Base-by-base conservation (phyloP, 768 basidiomycete species). In the Auricularia auricula-judae region DNA sequence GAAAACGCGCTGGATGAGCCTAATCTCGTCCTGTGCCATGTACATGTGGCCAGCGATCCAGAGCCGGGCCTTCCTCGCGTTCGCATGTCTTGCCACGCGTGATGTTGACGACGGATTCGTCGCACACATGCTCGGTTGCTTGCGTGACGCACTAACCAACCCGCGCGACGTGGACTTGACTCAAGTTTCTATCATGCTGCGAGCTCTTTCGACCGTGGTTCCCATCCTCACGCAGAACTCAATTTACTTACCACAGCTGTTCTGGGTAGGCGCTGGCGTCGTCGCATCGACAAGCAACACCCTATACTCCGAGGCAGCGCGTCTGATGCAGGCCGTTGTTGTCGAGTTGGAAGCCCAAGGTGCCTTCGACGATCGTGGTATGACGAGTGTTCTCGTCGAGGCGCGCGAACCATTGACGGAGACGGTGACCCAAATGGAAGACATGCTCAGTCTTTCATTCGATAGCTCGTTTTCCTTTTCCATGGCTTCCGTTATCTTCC, bases 31-130 rank as follows among this genome's bases (percentile, higher is more conserved):
- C 1, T 90, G 89, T 0, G 92, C 93, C 23, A 95, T 96, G 77
- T 94, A 96, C 70, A 82, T 88, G 60, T 91, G 89, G 3, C 88
- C 91, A 0, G 86, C 88, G 1, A 83, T 93, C 23, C 94, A 96
- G 71, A 86, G 88, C 36, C 86, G 91, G 11, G 89, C 92, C 0
- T 96, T 95, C 73, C 83, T 90, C 39, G 85, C 88, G 3, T 81
- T 96, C 8, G 90, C 89, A 3, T 80, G 82, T 21, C 80, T 95
- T n/a, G 87, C 90, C 16, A 84, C 84, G 3, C 82, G 87, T 2
- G 91, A 93, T 33, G 89, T 94, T 51, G 94, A 97, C 67, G 94
- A 95, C 67, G 94, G 96, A 71, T 85, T 95, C 68, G 78, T 96
- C 63, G 96, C 95, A 69, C 94, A 97, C 71, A 92, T 96, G 75